Conservation (phyloP, 2,329 filamentous ascomycete genomes). For the Fusarium sp. region DNA sequence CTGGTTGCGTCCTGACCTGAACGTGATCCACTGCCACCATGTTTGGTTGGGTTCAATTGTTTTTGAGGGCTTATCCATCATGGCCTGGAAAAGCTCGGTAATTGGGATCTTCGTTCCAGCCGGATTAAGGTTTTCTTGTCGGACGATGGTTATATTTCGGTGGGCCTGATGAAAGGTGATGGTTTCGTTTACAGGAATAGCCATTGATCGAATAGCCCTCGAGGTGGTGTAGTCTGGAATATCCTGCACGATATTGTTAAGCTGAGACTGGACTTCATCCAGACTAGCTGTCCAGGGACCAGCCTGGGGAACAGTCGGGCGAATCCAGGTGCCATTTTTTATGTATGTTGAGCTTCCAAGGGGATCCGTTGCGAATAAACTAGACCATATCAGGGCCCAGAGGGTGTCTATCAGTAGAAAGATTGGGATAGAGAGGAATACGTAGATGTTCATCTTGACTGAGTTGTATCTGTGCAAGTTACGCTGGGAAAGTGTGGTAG, state of each 20-base stretch:
- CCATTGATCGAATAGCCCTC: not conserved
- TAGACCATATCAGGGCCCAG: not conserved
- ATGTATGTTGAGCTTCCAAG: not conserved
- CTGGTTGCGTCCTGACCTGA: not conserved
- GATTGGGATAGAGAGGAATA: not conserved
- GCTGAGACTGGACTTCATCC: not conserved
- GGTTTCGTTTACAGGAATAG: not conserved
- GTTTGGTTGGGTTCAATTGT: not conserved
- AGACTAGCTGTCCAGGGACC: not conserved
- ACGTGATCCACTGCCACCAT: not conserved
- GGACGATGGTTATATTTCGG: not conserved
- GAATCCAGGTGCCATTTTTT: not conserved
- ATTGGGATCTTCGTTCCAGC: not conserved
- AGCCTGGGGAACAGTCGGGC: not conserved
- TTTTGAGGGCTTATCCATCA: not conserved
- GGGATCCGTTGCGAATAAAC: not conserved
- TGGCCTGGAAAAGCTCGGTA: not conserved
- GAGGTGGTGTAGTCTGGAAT: not conserved
- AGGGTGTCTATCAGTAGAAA: not conserved
- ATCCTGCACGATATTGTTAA: not conserved
- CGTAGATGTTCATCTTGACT: not conserved
- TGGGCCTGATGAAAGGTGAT: not conserved
- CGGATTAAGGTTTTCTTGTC: not conserved
- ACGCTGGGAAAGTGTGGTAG: not conserved
- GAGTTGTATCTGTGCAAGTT: not conserved